Conservation (phyloP, 1,284 basidiomycete species). For the Ustilago sp. region DNA sequence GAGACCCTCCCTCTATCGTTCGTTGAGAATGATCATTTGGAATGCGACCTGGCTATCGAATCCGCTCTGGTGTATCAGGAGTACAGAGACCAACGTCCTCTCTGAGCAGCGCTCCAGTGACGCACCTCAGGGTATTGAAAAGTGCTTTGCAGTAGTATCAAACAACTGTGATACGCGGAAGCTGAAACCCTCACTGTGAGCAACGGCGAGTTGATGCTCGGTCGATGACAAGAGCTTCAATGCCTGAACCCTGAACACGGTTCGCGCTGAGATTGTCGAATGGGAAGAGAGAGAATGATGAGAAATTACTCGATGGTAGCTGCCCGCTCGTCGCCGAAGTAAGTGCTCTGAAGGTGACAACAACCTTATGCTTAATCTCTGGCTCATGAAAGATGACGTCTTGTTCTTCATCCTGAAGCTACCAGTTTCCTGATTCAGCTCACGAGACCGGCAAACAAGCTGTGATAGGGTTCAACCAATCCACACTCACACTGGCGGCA, state of each 20-base stretch:
- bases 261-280: no score
- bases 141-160: no score
- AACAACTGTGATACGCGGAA: not conserved
- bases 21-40: no score
- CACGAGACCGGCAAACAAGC: not conserved
- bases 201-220: not conserved
- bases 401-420: not conserved
- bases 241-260: not conserved
- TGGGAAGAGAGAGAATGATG: no score
- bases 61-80: no score
- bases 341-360: not conserved
- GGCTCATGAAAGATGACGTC: not conserved
- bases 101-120: no score
- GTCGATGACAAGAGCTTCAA: not conserved
- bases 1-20: no score
- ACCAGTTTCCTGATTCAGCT: not conserved
- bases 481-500: not conserved
- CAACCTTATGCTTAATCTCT: not conserved
- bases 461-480: not conserved
- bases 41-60: no score
- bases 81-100: no score
- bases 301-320: no score
- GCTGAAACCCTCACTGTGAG: not conserved
- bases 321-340: no score
- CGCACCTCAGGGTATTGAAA: no score